These are phyloP conservation scores for Nicotiana sylvestris DNA, from an alignment of 257 asterid species.

Conservation along the genomic window DNA sequence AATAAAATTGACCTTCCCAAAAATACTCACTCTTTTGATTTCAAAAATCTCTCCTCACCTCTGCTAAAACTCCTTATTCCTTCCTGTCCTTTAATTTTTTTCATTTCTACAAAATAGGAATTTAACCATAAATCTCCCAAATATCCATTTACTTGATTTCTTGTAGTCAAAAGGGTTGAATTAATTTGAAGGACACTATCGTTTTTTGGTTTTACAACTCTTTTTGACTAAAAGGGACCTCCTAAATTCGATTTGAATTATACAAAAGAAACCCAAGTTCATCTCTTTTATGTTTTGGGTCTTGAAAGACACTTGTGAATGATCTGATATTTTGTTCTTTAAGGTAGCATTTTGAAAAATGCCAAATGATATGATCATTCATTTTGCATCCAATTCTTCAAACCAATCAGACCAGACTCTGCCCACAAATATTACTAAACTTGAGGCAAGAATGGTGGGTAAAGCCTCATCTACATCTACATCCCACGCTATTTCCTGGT, in stretches of 20 bases:
- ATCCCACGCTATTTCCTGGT: conserved; percentile 41
- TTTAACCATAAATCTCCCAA: neutral
- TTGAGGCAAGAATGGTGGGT: conserved; percentile 90
- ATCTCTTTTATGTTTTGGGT: neutral
- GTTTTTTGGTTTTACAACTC: conserved; percentile 1
- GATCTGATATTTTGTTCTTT: neutral
- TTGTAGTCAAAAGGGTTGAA: conserved; percentile 21
- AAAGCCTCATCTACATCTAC: conserved; percentile 49
- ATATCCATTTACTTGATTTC: neutral
- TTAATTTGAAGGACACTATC: conserved; percentile 15
- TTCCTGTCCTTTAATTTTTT: neutral
- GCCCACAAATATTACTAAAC: conserved; percentile 75
- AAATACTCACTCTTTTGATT: conserved; percentile 12
- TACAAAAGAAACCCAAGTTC: neutral
- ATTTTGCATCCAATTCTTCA: conserved; percentile 86
- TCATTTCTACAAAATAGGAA: neutral
- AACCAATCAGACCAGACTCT: conserved; percentile 80
- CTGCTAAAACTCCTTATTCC: too few species aligned
- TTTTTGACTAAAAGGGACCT: conserved; percentile 19
- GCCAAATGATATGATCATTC: conserved; percentile 73
- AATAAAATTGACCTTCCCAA: neutral
- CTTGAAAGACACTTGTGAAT: neutral
- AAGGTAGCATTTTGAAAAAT: conserved; percentile 24
- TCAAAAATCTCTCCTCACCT: conserved; percentile 21
- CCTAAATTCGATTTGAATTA: neutral